A percentile compares a stretch with the other conserved stretches of the same genome.
Evolutionary conservation across 768 basidiomycete species (phyloP).

Genomic region (Russula earlei): DNA sequence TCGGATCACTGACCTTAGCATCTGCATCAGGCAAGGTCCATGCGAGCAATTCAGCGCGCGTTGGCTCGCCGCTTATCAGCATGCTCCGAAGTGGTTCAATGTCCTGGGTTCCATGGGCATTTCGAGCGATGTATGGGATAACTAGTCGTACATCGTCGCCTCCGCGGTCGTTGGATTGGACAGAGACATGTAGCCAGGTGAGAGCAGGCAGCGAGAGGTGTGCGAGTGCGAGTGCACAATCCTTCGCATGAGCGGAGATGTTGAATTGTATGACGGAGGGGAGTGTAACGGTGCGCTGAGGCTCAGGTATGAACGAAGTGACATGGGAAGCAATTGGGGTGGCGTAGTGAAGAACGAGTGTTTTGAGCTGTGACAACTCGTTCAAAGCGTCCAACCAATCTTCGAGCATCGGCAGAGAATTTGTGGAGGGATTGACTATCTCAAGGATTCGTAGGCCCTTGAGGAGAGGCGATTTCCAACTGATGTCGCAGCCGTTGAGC

Average conservation of each 20-base stretch:
- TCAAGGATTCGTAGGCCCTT: background rate
- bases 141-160: background rate
- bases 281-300: background rate
- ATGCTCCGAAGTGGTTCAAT: background rate
- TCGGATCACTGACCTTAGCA: background rate
- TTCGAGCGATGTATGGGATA: background rate
- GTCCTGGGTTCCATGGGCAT: background rate
- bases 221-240: background rate
- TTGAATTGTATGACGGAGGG: background rate
- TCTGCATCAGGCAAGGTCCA: background rate
- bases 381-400: slow-evolving; percentile 11
- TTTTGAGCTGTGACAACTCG: slow-evolving; percentile 1
- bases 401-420: background rate
- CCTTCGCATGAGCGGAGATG: background rate
- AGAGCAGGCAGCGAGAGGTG: slow-evolving; percentile 10
- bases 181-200: background rate
- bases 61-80: background rate
- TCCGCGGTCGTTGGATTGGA: background rate
- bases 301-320: background rate
- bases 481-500: background rate
- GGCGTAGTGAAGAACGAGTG: background rate
- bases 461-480: slow-evolving; percentile 4
- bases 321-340: background rate
- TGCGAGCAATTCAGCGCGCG: background rate
- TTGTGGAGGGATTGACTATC: background rate